These are phyloP conservation scores for Mycosphaerella arachidis DNA, from an alignment of 2,329 filamentous ascomycete genomes.

Conservation along the genomic window DNA sequence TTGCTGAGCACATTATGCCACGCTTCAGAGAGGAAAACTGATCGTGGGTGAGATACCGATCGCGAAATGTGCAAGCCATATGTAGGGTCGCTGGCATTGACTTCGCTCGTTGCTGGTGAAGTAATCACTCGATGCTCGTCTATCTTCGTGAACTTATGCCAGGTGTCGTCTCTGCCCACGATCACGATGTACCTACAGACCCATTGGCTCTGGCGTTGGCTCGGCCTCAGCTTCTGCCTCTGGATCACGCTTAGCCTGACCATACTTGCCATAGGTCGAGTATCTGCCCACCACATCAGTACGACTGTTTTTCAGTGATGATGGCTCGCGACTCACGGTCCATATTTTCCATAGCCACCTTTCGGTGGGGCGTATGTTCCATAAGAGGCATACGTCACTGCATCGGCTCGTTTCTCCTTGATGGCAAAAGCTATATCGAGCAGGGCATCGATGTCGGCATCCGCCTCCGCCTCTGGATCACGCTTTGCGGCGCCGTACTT, in stretches of 20 bases:
- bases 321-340: neutral
- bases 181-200: neutral
- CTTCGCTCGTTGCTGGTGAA: neutral
- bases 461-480: slow-evolving; percentile 7
- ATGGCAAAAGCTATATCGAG: slow-evolving; percentile 5
- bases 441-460: slow-evolving; percentile 7
- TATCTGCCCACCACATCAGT: neutral
- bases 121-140: neutral
- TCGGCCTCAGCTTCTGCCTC: slow-evolving; percentile 3
- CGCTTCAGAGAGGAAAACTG: neutral
- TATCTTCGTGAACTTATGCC: neutral
- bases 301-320: neutral
- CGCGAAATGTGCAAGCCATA: neutral
- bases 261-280: slow-evolving; percentile 4
- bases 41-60: neutral
- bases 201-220: neutral
- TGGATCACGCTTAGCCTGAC: neutral
- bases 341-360: neutral
- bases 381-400: neutral
- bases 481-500: slow-evolving; percentile 6
- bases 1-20: neutral
- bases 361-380: neutral
- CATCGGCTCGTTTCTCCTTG: slow-evolving; percentile 6
- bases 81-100: neutral
- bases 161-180: neutral